Base-by-base conservation (phyloP, 768 basidiomycete genomes). In the Leucosporidium yakuticum region DNA sequence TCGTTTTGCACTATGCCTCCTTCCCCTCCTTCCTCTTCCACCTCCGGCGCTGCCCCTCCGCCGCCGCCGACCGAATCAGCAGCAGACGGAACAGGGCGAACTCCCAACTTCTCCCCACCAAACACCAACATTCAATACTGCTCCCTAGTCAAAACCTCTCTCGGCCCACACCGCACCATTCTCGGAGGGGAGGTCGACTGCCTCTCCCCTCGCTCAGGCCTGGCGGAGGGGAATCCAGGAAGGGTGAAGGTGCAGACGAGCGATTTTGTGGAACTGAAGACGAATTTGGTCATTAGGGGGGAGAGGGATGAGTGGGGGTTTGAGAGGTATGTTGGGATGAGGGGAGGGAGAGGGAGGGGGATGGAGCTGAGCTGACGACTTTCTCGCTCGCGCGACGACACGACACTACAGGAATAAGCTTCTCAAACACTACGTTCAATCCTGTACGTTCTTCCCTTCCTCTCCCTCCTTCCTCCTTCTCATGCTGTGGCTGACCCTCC, bases 121-220 rank as follows among this genome's bases (percentile, higher is more conserved):
- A 83, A 94, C 76, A 93, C 90, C 17, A 91, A 91, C 73, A 83
- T 89, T 0, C 90, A 93, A 73, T 93, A 91, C 91, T 93, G 91
- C 75, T 86, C 85, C 68, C 87, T 95, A 61, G 88, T 91, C 55
- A 89, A 90, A 78, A 91, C 90, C 6, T 90, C 89, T 69, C 83
- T 93, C 31, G 89, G 87, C 0, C 82, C 85, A 64, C 84, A 82
- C 32, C 81, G 89, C 51, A 79, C 90, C 60, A 80, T 95, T 65
- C 85, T 93, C 57, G 91, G 91, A 1, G 91, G 92, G 8, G 91
- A 94, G 79, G 91, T 95, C 9, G 91, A 95, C 77, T 95, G 91
- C 75, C 85, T 92, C 27, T 82, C 67, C 80, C 75, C 53, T 23
- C 64, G 49, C 8, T 60, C 69, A 32, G 62, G 50, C 7, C 14